Conservation (phyloP, 352 stramenopile species). For the Aphanomyces astaci region DNA sequence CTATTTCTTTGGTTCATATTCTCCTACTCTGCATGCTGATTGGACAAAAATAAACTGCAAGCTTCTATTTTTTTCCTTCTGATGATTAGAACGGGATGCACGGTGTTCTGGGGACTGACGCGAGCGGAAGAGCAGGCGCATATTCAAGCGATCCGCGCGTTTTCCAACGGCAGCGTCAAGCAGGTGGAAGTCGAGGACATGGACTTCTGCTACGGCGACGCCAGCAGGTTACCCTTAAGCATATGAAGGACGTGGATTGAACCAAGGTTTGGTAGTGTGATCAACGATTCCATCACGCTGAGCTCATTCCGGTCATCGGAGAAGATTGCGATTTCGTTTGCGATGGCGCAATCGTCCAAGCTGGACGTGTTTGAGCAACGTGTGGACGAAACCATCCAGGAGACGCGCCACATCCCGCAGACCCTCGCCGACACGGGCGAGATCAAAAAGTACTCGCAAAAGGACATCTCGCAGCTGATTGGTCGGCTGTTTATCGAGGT, state of each 20-base stretch:
- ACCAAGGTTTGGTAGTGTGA: constrained; percentile 13
- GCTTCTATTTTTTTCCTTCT: too few relatives aligned
- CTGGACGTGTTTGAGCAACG: constrained; percentile 90
- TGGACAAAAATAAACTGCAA: too few relatives aligned
- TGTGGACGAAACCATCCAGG: constrained; percentile 80
- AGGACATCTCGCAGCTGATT: constrained; percentile 88
- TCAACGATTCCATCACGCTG: constrained; percentile 81
- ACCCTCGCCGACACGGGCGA: constrained; percentile 81
- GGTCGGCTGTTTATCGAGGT: constrained; percentile 85
- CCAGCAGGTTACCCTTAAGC: constrained; percentile 29
- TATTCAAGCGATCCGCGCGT: constrained; percentile 45
- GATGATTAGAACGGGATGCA: constrained; percentile 55
- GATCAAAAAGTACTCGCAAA: constrained; percentile 82
- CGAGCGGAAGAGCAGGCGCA: constrained; percentile 73
- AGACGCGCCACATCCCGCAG: constrained; percentile 84
- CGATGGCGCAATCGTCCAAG: constrained; percentile 89
- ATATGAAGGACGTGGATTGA: not conserved
- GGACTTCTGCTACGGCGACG: constrained; percentile 78
- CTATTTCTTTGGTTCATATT: too few relatives aligned
- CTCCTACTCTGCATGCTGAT: too few relatives aligned
- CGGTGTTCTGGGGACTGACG: constrained; percentile 85
- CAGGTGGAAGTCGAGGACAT: constrained; percentile 86
- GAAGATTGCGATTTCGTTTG: constrained; percentile 88
- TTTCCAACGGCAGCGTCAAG: constrained; percentile 62
- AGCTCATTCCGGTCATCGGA: constrained; percentile 74